Evolutionary conservation across 2,329 filamentous ascomycete species (phyloP), one percentile per base, ranked within the genome.

Genomic region (Neofusicoccum laricinum): DNA sequence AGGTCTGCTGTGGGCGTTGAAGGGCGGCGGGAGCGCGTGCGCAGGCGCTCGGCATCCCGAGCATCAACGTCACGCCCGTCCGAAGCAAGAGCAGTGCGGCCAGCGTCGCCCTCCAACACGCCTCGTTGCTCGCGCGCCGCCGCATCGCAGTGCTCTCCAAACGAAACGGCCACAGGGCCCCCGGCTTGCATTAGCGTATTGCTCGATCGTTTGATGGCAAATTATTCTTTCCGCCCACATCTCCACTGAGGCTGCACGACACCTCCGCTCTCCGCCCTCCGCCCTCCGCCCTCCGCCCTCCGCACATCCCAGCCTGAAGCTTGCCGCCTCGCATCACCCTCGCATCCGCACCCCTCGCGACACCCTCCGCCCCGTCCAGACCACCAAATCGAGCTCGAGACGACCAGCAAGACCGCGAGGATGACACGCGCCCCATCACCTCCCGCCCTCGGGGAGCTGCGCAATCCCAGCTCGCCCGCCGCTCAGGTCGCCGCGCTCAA

Each of bases 401-500:
- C 50, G 19, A 41, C 32, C 30, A 32, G 25, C 41, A 14, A 30
- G 19, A 5, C 51, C 19, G 11, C 17, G 10, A 63, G 59, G 57
- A 78, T 78, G 76, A 75, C 71, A 50, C 74, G 74, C 38, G 73
- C 75, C 45, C 68, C 69, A 2, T 73, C 77, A 10, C 74, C 74
- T 15, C 68, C 74, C 15, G 74, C 75, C 62, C 72, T 79, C 66
- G 66, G 68, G 38, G 77, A 78, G 71, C 75, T 79, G 30, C 71
- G 72, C 40, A 75, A 72, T 48, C 75, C 77, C 8, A 73, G 70
- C 38, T 71, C 71, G 11, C 70, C 72, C 40, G 71, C 76, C 57
- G 73, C 76, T n/a, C 79, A 81, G 66, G 72, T 81, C 45, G 79
- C 82, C 30, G 85, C 88, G 57, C 82, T 97, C 49, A 87, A 88